Evolutionary conservation across 805 yeast genomes (phyloP).

Genomic region (Candida chauliodis): DNA sequence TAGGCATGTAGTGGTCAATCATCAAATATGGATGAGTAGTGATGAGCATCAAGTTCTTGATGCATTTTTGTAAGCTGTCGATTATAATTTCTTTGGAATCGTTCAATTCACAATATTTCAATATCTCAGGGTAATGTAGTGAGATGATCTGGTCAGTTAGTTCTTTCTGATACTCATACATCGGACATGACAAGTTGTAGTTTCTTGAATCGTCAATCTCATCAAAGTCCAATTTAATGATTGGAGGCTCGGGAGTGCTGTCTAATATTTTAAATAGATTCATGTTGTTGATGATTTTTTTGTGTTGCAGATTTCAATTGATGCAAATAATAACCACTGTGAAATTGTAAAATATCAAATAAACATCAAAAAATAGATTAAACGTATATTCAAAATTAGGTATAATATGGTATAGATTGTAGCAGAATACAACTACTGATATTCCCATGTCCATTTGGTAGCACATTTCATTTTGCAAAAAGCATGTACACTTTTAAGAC

Average conservation of each 20-base stretch:
- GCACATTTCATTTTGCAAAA: no score
- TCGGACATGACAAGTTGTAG: conserved; percentile 75
- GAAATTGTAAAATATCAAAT: no score
- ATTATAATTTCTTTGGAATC: conserved; percentile 51
- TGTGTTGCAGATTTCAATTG: not conserved
- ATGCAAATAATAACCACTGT: no score
- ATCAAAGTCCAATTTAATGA: conserved; percentile 53
- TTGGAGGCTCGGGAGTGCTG: conserved; percentile 80
- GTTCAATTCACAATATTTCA: conserved; percentile 74
- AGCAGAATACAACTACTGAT: no score
- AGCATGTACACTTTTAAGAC: no score
- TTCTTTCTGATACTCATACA: conserved; percentile 83
- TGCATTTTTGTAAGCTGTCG: conserved; percentile 74
- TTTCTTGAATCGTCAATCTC: conserved; percentile 51
- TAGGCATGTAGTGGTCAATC: conserved; percentile 84
- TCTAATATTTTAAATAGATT: conserved; percentile 73
- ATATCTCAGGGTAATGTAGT: conserved; percentile 84
- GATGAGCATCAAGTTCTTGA: conserved; percentile 71
- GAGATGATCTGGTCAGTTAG: conserved; percentile 89
- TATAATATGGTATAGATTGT: no score
- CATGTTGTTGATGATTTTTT: conserved; percentile 37
- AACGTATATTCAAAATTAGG: no score
- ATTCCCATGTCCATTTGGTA: no score
- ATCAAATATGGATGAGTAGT: conserved; percentile 86
- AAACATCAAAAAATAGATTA: not conserved